Evolutionary conservation across 108 stramenopile genomes (phyloP), one percentile per base, ranked within the genome.

Genomic region (Mediolabrus comicus): DNA sequence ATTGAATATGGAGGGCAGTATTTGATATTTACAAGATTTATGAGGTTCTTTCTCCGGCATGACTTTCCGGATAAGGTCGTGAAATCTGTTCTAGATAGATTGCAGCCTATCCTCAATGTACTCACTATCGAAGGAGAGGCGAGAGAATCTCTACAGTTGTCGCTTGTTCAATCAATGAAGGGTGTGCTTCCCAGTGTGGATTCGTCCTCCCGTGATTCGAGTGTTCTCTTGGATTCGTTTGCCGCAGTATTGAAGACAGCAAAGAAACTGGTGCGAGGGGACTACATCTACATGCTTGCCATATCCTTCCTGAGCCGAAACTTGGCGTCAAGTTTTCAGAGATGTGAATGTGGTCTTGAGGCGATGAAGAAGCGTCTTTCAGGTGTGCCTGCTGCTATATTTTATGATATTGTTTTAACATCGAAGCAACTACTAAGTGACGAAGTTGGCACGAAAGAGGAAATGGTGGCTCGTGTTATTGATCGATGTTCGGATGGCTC

Each of bases 1-100:
- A 76, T 82, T 14, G 90, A 92, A 41, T 88, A 89, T 53, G 91
- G 91, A 51, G 94, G 89, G 10, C 91, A 92, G 65, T 92, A 91
- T 59, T 75, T 76, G 8, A 49, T 65, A 2, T 90, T 85, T 60
- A 84, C 85, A 0, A 79, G 72, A 30, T 86, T 83, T 67, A 81
- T 95, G 46, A 64, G 91, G 10, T 65, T 87, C 22, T 81, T 95
- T 31, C 67, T 95, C 31, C 35, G 78, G 16, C 86, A 90, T 17
- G 55, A 71, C 24, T 89, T 92, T 60, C 91, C 91, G 27, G 30
- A 75, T 3, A 69, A 69, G 51, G 74, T 86, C 51, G 83, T 68
- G 30, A 78, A 85, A 22, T 72, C 72, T 25, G 65, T 68, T 10
- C 67, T 90, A 19, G 61, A 71, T 12, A 85, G 77, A 33, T 61